Evolutionary conservation across 169 alveolate species (phyloP).

Genomic region (Plasmodium cynomolgi): DNA sequence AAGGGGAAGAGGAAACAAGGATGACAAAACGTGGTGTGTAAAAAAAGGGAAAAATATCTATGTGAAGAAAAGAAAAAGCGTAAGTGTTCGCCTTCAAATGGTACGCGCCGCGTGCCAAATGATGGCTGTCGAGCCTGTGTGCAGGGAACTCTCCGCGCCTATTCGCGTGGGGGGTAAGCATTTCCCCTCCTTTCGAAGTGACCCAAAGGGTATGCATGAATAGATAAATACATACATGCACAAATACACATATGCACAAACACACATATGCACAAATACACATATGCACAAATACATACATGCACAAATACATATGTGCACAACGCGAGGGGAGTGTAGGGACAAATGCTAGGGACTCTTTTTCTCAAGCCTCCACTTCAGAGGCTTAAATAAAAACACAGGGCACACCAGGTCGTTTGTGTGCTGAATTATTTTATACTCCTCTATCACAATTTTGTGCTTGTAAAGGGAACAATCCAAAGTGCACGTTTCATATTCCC

Average conservation of each 20-base stretch:
- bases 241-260: neutral
- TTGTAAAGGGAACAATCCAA: conserved; percentile 92
- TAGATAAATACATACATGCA: neutral
- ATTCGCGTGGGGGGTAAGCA: neutral
- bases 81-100: neutral
- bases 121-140: neutral
- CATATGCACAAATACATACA: neutral
- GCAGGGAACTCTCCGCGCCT: neutral
- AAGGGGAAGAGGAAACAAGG: neutral
- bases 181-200: neutral
- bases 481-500: conserved; percentile 98
- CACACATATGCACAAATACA: neutral
- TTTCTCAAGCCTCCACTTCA: conserved; percentile 66
- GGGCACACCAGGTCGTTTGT: conserved; percentile 60
- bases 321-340: neutral
- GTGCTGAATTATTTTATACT: conserved; percentile 69
- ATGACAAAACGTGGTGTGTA: neutral
- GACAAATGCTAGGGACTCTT: neutral
- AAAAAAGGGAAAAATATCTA: neutral
- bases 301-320: neutral
- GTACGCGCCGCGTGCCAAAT: neutral
- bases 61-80: neutral
- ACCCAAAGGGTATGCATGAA: neutral
- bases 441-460: conserved; percentile 76
- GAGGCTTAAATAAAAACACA: conserved; percentile 64